phyloP scores from a whole-genome alignment of 208 protist genomes.

The Wallacemonas sp. region DNA sequence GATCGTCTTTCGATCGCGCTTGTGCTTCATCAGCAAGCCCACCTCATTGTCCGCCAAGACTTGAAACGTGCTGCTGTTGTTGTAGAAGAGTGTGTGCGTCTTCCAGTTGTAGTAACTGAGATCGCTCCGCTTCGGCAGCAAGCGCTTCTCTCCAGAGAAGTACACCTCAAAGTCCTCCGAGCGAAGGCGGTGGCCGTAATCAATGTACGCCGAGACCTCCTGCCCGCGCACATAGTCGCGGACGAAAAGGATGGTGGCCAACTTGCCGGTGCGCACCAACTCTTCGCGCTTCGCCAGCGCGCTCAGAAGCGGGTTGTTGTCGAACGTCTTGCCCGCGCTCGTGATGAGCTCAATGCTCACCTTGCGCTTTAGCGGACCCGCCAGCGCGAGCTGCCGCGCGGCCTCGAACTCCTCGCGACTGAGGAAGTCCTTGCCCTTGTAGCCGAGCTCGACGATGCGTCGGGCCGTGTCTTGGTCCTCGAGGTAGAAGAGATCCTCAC shows the following conservation, averaged over 20 bases:
- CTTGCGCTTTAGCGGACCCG: constrained; percentile 81
- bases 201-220: constrained; percentile 98
- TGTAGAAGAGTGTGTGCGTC: constrained; percentile 95
- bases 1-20: constrained; percentile 97
- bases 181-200: constrained; percentile 96
- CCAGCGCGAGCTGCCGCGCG: constrained; percentile 68
- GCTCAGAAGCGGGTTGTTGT: constrained; percentile 87
- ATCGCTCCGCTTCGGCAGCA: constrained; percentile 96
- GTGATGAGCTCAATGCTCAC: constrained; percentile 86
- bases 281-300: constrained; percentile 96
- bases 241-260: constrained; percentile 97
- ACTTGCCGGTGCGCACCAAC: constrained; percentile 94
- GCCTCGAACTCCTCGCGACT: constrained; percentile 90
- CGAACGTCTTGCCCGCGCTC: constrained; percentile 84
- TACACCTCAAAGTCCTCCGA: constrained; percentile 96
- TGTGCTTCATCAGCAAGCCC: constrained; percentile 98
- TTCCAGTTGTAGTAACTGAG: constrained; percentile 99
- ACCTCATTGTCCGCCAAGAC: constrained; percentile 96
- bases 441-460: constrained; percentile 97
- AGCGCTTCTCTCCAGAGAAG: constrained; percentile 84
- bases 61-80: constrained; percentile 96
- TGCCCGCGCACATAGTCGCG: constrained; percentile 96
- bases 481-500: constrained; percentile 90
- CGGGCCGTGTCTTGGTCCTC: constrained; percentile 94
- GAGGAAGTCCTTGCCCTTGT: constrained; percentile 93